Conservation (phyloP, 257 asterid genomes). For the Ballota nigra region DNA sequence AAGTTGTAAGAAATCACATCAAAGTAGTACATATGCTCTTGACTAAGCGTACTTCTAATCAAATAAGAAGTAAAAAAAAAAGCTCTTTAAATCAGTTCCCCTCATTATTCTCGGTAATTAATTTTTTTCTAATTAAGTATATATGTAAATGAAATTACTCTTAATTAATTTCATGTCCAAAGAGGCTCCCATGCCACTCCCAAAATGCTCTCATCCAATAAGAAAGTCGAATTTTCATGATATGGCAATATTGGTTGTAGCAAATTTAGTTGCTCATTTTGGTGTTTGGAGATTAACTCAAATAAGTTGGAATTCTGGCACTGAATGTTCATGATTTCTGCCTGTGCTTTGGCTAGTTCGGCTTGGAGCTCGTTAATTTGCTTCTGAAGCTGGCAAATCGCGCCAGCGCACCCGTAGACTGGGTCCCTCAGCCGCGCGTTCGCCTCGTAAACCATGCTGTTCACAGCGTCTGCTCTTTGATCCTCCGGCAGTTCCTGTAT, state of each 20-base stretch:
- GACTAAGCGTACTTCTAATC: not conserved
- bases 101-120: not conserved
- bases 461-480: conserved; percentile 56
- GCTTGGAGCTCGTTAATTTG: conserved; percentile 50
- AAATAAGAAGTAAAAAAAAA: not conserved
- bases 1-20: conserved; percentile 20
- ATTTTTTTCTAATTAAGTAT: not conserved
- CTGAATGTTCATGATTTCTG: conserved; percentile 42
- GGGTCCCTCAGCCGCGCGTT: conserved; percentile 56
- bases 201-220: conserved; percentile 37
- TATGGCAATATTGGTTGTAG: not conserved
- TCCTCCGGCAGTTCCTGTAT: conserved; percentile 43
- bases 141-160: not conserved
- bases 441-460: conserved; percentile 60
- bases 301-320: conserved; percentile 43
- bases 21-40: conserved; percentile 8
- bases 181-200: conserved; percentile 53
- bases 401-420: conserved; percentile 49
- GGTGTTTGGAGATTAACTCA: conserved; percentile 32
- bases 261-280: conserved; percentile 1
- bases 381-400: conserved; percentile 49
- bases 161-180: conserved; percentile 32
- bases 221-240: conserved; percentile 30
- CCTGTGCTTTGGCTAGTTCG: conserved; percentile 48
- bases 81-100: conserved; percentile 6